A percentile compares a stretch with the other conserved stretches of the same genome.
phyloP scores from a whole-genome alignment of 78 protist species.

The Dictyostelium capitatum region DNA sequence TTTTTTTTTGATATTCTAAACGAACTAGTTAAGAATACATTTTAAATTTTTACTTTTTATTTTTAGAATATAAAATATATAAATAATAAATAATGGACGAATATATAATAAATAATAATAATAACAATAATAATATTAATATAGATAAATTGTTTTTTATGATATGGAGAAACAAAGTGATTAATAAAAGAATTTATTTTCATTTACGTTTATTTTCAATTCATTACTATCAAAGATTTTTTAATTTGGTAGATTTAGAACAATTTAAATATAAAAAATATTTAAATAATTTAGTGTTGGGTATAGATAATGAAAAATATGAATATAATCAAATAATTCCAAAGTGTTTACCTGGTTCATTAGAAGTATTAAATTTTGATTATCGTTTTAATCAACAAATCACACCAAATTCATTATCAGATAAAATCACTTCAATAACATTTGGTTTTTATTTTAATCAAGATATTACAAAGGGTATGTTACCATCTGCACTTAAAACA shows the following conservation, averaged over 20 bases:
- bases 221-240: conserved; percentile 4
- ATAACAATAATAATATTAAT: not conserved
- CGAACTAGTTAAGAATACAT: too few species aligned
- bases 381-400: not conserved
- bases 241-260: not conserved
- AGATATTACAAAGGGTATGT: not conserved
- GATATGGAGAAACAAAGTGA: not conserved
- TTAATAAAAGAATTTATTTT: not conserved
- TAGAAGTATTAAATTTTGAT: not conserved
- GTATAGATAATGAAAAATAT: not conserved
- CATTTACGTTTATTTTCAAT: not conserved
- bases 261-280: not conserved
- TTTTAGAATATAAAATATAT: too few species aligned
- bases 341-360: not conserved
- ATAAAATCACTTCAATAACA: not conserved
- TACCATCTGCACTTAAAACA: not conserved
- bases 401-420: not conserved
- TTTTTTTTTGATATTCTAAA: too few species aligned
- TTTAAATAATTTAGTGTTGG: not conserved
- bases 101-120: not conserved
- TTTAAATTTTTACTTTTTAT: too few species aligned
- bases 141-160: not conserved
- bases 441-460: not conserved
- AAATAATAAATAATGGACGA: too few species aligned
- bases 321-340: not conserved